Evolutionary conservation across 2,329 filamentous ascomycete genomes (phyloP).

Genomic region (Onygena corvina): DNA sequence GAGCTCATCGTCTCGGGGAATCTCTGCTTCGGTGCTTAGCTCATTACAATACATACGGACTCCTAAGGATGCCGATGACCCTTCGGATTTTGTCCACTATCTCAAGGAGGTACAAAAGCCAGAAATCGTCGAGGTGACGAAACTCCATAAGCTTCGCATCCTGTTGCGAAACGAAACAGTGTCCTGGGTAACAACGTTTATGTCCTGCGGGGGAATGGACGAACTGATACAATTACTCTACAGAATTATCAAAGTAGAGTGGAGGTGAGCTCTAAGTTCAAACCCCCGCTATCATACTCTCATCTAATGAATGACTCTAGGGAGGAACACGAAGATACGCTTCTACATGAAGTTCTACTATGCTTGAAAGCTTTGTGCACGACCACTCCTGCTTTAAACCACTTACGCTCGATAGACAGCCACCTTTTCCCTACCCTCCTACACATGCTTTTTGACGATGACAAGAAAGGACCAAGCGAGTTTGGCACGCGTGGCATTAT

Average conservation of each 20-base stretch:
- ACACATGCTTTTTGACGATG: slow-evolving; percentile 88
- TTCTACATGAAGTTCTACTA: slow-evolving; percentile 82
- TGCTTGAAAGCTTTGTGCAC: slow-evolving; percentile 93
- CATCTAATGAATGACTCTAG: slow-evolving; percentile 33
- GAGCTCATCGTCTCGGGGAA: slow-evolving; percentile 45
- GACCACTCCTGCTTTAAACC: slow-evolving; percentile 70
- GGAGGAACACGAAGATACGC: slow-evolving; percentile 88
- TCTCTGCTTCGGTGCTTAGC: slow-evolving; percentile 45
- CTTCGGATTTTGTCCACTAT: slow-evolving; percentile 77
- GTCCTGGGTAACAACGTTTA: slow-evolving; percentile 86
- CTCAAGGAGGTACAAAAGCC: slow-evolving; percentile 70
- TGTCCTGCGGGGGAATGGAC: slow-evolving; percentile 78
- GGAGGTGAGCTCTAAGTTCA: slow-evolving; percentile 55
- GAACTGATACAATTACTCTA: slow-evolving; percentile 78
- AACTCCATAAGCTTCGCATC: slow-evolving; percentile 82
- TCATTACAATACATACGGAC: slow-evolving; percentile 21
- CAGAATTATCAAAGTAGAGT: slow-evolving; percentile 90
- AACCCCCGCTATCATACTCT: neutral
- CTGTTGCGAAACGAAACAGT: slow-evolving; percentile 90
- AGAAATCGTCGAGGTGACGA: slow-evolving; percentile 78
- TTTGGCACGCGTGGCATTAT: slow-evolving; percentile 88
- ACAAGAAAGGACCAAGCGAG: slow-evolving; percentile 93
- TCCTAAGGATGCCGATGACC: slow-evolving; percentile 60
- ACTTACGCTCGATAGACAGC: slow-evolving; percentile 65
- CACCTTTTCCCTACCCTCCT: slow-evolving; percentile 77